Evolutionary conservation across 1,284 basidiomycete species (phyloP), one percentile per base, ranked within the genome.

Genomic region (Trametes hirsuta): DNA sequence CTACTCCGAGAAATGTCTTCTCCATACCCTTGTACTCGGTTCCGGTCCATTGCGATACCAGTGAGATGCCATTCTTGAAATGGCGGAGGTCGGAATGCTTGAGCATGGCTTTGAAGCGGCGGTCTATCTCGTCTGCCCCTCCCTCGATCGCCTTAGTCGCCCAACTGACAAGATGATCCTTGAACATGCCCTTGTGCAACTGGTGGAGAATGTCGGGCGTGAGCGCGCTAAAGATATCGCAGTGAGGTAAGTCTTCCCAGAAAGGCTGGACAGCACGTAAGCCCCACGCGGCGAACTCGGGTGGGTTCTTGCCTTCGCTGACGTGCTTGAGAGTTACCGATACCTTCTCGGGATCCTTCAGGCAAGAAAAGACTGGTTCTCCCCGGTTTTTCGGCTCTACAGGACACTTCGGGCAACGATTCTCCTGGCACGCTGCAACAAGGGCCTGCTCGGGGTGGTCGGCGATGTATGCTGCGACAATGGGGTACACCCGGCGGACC

Each of bases 181-280:
- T 72, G 62, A 74, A 67, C 6, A 75, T 46, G 3, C 73, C 74
- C 44, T 75, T 70, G 54, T 74, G 68, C 1, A 75, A 62, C 47
- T 71, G 69, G 40, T 71, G 68, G 4, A 71, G 61, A 25, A 70
- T 41, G 40, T 71, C 67, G 4, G 72, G 72, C 1, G 73, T 68
- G 34, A 73, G 47, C 8, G 59, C 58, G 2, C 4, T 4, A 55
- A 68, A 72, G 47, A 73, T 70, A 53, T 73, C 46, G 52, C 24
- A 50, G 47, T 69, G 62, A 3, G 69, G 71, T 22, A 71, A 53
- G 42, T 68, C 57, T 1, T 6, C 22, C 69, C 71, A 72, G 53
- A 72, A 71, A 6, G 71, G 69, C 2, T 49, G 14, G 34, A 62
- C 42, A 14, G 55, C 36, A 3, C 55, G 55, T 6, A 69, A 21